Percentiles rank a stretch among this genome's conserved stretches.
These are phyloP conservation scores for Fusarium keratoplasticum DNA, from an alignment of 2,329 filamentous ascomycete species.

Conservation along the genomic window DNA sequence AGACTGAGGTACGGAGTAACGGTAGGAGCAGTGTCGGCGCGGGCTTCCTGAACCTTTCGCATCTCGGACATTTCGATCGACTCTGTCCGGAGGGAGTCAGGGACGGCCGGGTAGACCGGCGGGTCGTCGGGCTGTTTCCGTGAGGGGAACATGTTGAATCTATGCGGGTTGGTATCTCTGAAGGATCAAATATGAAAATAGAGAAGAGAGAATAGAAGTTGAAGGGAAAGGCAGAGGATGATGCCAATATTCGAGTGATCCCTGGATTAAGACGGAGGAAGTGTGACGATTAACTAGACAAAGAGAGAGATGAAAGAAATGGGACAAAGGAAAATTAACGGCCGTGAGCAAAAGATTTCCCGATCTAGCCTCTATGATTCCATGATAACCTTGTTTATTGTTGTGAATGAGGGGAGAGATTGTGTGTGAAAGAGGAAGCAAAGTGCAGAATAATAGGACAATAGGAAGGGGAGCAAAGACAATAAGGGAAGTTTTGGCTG, in stretches of 20 bases:
- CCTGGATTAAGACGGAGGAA: conserved; percentile 22
- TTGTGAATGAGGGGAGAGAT: conserved; percentile 20
- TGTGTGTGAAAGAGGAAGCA: conserved; percentile 20
- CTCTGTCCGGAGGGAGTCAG: conserved; percentile 51
- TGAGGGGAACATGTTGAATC: conserved; percentile 53
- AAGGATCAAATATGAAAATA: conserved; percentile 18
- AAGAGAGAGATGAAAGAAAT: conserved; percentile 30
- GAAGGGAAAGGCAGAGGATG: conserved; percentile 14
- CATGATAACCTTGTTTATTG: conserved; percentile 33
- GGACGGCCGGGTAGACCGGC: conserved; percentile 52
- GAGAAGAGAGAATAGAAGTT: conserved; percentile 9
- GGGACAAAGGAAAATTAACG: conserved; percentile 32
- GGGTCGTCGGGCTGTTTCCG: conserved; percentile 47
- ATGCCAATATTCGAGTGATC: conserved; percentile 1
- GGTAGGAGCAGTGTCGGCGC: conserved; percentile 71
- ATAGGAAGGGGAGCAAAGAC: conserved; percentile 32
- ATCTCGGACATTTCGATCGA: conserved; percentile 52
- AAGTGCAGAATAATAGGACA: conserved; percentile 31
- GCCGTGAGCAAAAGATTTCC: conserved; percentile 27
- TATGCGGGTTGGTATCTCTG: conserved; percentile 45
- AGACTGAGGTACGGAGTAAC: conserved; percentile 94
- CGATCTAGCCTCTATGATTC: conserved; percentile 44
- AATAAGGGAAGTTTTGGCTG: conserved; percentile 37
- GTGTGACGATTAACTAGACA: conserved; percentile 31
- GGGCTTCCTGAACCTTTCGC: conserved; percentile 46